Evolutionary conservation across 2,329 filamentous ascomycete species (phyloP).

Genomic region (Colletotrichum zoysiae): DNA sequence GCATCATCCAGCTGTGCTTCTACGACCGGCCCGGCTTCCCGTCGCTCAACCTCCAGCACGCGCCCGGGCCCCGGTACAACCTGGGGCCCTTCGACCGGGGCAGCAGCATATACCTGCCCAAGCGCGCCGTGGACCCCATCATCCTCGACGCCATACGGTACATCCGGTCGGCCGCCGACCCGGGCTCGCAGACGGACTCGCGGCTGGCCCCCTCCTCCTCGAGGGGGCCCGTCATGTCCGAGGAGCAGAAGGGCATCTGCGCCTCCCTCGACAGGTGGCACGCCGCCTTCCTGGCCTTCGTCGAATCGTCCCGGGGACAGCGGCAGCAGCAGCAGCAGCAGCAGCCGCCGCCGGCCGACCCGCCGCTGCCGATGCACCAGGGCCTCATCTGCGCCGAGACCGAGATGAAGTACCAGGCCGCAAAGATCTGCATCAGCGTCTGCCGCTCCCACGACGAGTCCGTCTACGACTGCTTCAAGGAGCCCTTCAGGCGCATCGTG

Average conservation of each 20-base stretch:
- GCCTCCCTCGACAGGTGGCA: slow-evolving; percentile 30
- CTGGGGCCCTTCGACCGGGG: slow-evolving; percentile 30
- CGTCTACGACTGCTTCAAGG: slow-evolving; percentile 34
- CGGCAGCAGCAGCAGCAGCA: too few relatives aligned
- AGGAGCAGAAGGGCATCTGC: slow-evolving; percentile 32
- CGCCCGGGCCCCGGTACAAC: slow-evolving; percentile 4
- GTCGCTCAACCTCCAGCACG: slow-evolving; percentile 19
- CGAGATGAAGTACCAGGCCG: slow-evolving; percentile 36
- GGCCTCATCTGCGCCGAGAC: slow-evolving; percentile 31
- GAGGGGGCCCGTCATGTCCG: slow-evolving; percentile 25
- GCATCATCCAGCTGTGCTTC: slow-evolving; percentile 36
- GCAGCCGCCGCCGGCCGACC: slow-evolving; percentile 4
- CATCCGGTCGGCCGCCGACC: slow-evolving; percentile 26
- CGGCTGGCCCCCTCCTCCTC: slow-evolving; percentile 16
- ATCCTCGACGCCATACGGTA: slow-evolving; percentile 35
- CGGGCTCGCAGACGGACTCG: slow-evolving; percentile 33
- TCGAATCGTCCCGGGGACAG: slow-evolving; percentile 4
- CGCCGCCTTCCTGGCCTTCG: slow-evolving; percentile 30
- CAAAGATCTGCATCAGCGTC: slow-evolving; percentile 36
- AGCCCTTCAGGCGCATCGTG: slow-evolving; percentile 21
- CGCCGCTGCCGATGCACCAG: slow-evolving; percentile 19
- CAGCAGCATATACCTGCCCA: slow-evolving; percentile 31
- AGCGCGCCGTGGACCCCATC: slow-evolving; percentile 37
- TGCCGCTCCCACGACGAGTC: slow-evolving; percentile 35
- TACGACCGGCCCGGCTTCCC: slow-evolving; percentile 28